Percentiles rank a stretch among this genome's conserved stretches.
Evolutionary conservation across 495 filamentous ascomycete species (phyloP).

Genomic region (Aspergillus biplanus): DNA sequence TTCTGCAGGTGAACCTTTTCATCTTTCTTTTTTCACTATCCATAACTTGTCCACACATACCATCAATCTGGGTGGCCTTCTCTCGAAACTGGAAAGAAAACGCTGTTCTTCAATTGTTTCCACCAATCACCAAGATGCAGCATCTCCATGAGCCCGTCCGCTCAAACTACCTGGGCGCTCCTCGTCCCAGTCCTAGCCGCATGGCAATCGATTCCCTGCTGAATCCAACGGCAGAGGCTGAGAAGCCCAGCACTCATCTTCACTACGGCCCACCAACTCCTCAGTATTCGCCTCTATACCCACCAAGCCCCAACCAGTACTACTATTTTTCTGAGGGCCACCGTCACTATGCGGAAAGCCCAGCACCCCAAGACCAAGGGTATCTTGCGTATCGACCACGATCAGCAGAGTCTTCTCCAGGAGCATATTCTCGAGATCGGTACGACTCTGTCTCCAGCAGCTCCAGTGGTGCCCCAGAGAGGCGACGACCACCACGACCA

Average conservation of each 20-base stretch:
- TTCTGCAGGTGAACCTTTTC: too few species aligned
- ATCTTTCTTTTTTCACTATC: too few species aligned
- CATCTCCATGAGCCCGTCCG: conserved; percentile 26
- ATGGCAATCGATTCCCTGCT: conserved; percentile 48
- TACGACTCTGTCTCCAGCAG: conserved; percentile 50
- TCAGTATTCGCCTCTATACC: conserved; percentile 37
- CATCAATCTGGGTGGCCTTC: too few species aligned
- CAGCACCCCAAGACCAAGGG: conserved; percentile 23
- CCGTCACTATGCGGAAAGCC: conserved; percentile 21
- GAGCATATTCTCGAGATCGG: conserved; percentile 43
- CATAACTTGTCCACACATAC: too few species aligned
- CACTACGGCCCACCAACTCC: conserved; percentile 25
- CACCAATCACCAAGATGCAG: conserved; percentile 13
- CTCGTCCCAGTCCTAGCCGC: conserved; percentile 39
- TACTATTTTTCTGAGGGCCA: conserved; percentile 30
- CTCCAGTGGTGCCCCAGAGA: conserved; percentile 40
- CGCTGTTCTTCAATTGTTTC: conserved; percentile 4
- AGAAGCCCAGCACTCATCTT: conserved; percentile 18
- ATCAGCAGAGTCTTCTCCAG: conserved; percentile 40
- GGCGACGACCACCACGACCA: conserved; percentile 49
- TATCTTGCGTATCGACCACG: conserved; percentile 30
- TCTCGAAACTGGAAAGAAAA: too few species aligned
- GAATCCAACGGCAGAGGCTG: conserved; percentile 34
- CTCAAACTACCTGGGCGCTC: conserved; percentile 26
- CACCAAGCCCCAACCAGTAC: conserved; percentile 38